These are phyloP conservation scores for Pythium vanterpoolii DNA, from an alignment of 352 stramenopile genomes.

Conservation along the genomic window DNA sequence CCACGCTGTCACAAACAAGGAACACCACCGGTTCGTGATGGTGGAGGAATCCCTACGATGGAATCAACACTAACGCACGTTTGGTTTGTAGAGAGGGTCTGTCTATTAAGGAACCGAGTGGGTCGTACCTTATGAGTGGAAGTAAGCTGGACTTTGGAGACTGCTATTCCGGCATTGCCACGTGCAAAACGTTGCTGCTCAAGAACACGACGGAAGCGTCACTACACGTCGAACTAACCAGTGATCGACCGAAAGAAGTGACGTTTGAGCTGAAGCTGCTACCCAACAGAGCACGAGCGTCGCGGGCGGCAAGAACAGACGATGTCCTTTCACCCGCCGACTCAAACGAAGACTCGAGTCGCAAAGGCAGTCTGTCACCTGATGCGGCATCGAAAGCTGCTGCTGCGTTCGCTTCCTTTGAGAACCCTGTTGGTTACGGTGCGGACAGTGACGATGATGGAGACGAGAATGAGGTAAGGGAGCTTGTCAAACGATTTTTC, in stretches of 20 bases:
- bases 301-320: conserved; percentile 49
- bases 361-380: conserved; percentile 65
- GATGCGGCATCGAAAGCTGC: conserved; percentile 46
- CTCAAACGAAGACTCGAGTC: conserved; percentile 69
- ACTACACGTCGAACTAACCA: conserved; percentile 82
- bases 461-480: conserved; percentile 78
- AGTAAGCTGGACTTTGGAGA: conserved; percentile 88
- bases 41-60: not conserved
- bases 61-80: not conserved
- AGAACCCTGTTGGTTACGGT: conserved; percentile 42
- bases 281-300: conserved; percentile 65
- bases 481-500: not conserved
- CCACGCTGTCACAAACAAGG: conserved; percentile 85
- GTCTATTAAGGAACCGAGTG: conserved; percentile 81
- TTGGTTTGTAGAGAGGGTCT: conserved; percentile 60
- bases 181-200: conserved; percentile 78
- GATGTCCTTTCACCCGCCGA: conserved; percentile 69
- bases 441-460: conserved; percentile 82
- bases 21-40: conserved; percentile 69
- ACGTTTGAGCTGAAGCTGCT: conserved; percentile 86
- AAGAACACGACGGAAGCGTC: conserved; percentile 83
- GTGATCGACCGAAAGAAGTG: conserved; percentile 85
- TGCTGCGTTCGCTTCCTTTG: conserved; percentile 54
- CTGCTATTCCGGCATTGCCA: conserved; percentile 81
- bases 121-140: conserved; percentile 83